Evolutionary conservation across 1,139 yeast genomes (phyloP), one percentile per base, ranked within the genome.

Genomic region (Saccharomyces hybrid): DNA sequence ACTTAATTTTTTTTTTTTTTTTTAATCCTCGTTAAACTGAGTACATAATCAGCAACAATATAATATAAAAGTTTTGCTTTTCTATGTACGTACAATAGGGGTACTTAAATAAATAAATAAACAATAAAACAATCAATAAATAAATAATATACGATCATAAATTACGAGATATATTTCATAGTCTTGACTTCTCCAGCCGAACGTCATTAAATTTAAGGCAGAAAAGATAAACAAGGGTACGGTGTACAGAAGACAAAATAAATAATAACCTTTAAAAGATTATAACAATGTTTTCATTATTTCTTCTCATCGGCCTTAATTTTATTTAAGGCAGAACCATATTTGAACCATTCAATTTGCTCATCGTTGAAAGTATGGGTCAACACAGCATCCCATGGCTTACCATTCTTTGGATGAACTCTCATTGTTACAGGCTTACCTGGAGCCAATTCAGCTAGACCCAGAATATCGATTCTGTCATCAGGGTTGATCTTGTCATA

Each of bases 301-400:
- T 26, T 20, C 20, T 38, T 47, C 64, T 65, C 64, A 49, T 59
- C 63, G 48, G 57, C 77, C 69, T 95, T 91, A 96, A 93, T 91
- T 82, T 86, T 88, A 88, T 93, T 93, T 79, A 93, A 85, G 73
- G 99, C 99, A 68, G 97, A 90, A 81, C 99, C 99, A 70, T 87
- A 82, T 83, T 88, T 91, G 88, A 93, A 93, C 99, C 99, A 93
- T 74, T 89, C 97, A 73, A 93, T 86, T 82, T 93, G 99, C 79
- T 93, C 97, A 61, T 73, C 63, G 82, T 93, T 93, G 82, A 88
- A 93, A 63, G 99, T 93, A 82, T 93, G 99, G 60, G 95, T 81
- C 75, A 91, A 86, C 78, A 82, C 84, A 70, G 93, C 78, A 70
- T 84, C 86, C 96, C 96, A 91, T 61, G 89, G 77, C 56, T 71